Base-by-base conservation (phyloP, 495 filamentous ascomycete genomes). In the Hypoxylon intermedium region DNA sequence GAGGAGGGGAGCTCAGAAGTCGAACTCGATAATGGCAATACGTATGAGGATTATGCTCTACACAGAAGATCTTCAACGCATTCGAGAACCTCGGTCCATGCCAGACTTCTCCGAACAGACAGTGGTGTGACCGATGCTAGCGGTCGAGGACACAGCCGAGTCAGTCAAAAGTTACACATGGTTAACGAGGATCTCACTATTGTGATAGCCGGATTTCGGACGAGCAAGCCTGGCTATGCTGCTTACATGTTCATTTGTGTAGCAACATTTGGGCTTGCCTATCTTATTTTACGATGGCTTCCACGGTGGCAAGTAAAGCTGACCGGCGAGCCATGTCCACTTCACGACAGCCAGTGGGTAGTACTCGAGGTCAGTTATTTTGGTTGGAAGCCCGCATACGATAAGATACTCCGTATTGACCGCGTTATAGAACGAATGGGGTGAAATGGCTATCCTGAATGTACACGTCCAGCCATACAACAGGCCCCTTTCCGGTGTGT, bases 181-280 rank as follows among this genome's bases (percentile, higher is more conserved):
- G 77, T 85, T 24, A 94, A 89, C 28, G 94, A 99, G 75, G 94
- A 99, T 70, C 78, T 98, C 47, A 96, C 91, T 0, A 89, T 96
- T 60, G 92, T 91, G 38, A 87, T 98, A 65, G 88, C 94, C 15
- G 94, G 94, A 0, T 99, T 97, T 71, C 86, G 80, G 21, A 97
- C 91, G 3, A 90, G 85, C 52, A 60, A 72, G 6, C 28, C 84
- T 24, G 92, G 93, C 2, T 86, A 86, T 59, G 74, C 80, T 6
- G 34, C 87, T 1, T 98, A 98, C 67, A 63, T 85, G 9, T 50
- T 77, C 6, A 69, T 96, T 36, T 96, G 90, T 63, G 58, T 87
- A 2, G 56, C 85, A 7, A 89, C 95, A 1, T 71, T 88, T 9
- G 94, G 94, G 5, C 61, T 94, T 20, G 90, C 80, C 9, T 98